phyloP scores from a whole-genome alignment of 805 yeast genomes.

The Brettanomyces naardenensis region DNA sequence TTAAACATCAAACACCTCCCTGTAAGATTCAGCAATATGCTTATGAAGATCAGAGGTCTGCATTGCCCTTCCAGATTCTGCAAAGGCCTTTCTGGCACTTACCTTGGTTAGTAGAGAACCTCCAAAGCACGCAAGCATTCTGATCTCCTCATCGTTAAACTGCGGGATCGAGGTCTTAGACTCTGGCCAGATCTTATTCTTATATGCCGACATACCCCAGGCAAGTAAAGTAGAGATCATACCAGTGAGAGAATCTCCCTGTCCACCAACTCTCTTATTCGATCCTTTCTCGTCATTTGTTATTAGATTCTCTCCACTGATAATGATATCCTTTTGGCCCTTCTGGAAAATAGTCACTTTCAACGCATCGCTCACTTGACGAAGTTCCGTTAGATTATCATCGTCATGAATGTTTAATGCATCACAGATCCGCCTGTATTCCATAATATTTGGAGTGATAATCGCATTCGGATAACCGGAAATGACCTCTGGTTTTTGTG shows the following conservation, averaged over 20 bases:
- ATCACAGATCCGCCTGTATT: constrained; percentile 62
- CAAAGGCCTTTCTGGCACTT: constrained; percentile 60
- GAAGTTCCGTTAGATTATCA: constrained; percentile 25
- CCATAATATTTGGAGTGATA: constrained; percentile 85
- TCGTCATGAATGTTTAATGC: constrained; percentile 31
- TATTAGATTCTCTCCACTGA: constrained; percentile 33
- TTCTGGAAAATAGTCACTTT: constrained; percentile 64
- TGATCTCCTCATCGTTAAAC: constrained; percentile 22
- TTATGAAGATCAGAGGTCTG: constrained; percentile 77
- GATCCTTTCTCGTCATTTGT: constrained; percentile 52
- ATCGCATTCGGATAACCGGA: constrained; percentile 52
- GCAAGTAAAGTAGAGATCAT: constrained; percentile 73
- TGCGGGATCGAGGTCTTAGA: constrained; percentile 24
- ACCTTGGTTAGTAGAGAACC: constrained; percentile 62
- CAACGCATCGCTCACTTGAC: constrained; percentile 37
- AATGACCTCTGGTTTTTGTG: constrained; percentile 40
- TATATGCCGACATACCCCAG: constrained; percentile 67
- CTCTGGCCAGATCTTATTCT: constrained; percentile 49
- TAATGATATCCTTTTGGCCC: constrained; percentile 62
- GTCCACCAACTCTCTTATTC: constrained; percentile 84
- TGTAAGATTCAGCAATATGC: constrained; percentile 56
- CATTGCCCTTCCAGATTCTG: constrained; percentile 64
- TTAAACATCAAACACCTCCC: constrained; percentile 12
- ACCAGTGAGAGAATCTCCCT: constrained; percentile 91
- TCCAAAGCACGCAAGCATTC: constrained; percentile 55